Base-by-base conservation (phyloP, 352 stramenopile species). In the Albugo candida region DNA sequence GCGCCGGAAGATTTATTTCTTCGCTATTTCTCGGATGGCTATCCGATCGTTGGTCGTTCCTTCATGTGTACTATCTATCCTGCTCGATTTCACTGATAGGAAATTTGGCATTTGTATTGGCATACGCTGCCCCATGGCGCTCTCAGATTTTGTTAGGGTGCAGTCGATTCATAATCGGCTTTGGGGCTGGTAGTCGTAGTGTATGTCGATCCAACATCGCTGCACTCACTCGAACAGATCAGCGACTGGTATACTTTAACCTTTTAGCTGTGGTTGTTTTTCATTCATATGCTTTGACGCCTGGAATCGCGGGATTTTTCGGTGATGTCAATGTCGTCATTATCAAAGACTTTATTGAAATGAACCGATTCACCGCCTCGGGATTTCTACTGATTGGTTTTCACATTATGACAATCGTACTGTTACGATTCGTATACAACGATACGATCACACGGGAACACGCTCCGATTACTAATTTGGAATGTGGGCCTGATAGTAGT, bases 141-240 rank as follows among this genome's bases (percentile, higher is more conserved):
- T 70, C 65, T 42, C 58, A 53, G 24, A 51, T 52, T 14, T 16
- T 80, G 1, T 58, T 86, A 0, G 62, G 48, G 3, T 13, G 68
- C 13, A 86, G 73, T 54, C 64, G 73, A 0, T 81, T 82, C 27
- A 31, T 83, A 1, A 60, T 79, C 40, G 73, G 73, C 5, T 74
- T 86, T 52, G 66, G 73, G 5, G 69, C 67, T 11, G 74, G 74
- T 0, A 86, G 83, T 37, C 67, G 71, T 18, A 81, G 68, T 35
- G 70, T 82, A 1, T 85, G 70, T 48, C 60, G 73, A 39, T 65
- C 73, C 2, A 81, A 85, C 38, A 64, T 85, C 11, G 73, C 73
- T 0, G 62, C 67, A 38, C 56, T 82, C 41, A 85, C 73, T 3
- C 47, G 51, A 1, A 56, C 78, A 17, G 51, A 80, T 36, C 64